A percentile compares a stretch with the other conserved stretches of the same genome.
These are phyloP conservation scores for Scedosporium apiospermum DNA, from an alignment of 2,329 filamentous ascomycete genomes.

Conservation along the genomic window DNA sequence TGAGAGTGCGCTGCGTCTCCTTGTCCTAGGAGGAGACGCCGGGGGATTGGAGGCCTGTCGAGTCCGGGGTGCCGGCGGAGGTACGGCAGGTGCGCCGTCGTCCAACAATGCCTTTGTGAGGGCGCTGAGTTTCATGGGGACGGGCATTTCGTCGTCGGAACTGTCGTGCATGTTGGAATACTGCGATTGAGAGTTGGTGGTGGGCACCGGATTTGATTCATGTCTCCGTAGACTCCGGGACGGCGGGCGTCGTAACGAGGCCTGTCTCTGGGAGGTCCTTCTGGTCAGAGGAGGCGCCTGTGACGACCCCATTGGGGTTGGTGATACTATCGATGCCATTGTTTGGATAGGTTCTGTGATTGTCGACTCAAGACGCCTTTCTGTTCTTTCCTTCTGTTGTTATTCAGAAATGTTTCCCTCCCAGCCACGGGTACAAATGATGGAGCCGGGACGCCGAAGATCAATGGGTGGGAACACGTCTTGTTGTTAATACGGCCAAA, in stretches of 20 bases:
- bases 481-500: neutral
- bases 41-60: conserved; percentile 27
- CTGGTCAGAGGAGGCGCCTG: conserved; percentile 36
- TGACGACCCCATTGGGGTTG: conserved; percentile 41
- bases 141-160: conserved; percentile 87
- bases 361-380: neutral
- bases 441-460: neutral
- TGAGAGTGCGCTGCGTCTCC: conserved; percentile 39
- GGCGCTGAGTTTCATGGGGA: conserved; percentile 88
- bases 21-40: conserved; percentile 35
- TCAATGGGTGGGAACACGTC: neutral
- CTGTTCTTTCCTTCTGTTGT: neutral
- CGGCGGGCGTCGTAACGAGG: conserved; percentile 36
- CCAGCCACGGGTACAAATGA: neutral
- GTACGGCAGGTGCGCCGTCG: conserved; percentile 38
- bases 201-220: conserved; percentile 32
- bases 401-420: neutral
- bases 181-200: conserved; percentile 27
- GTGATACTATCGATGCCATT: conserved; percentile 42
- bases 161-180: conserved; percentile 62
- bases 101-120: conserved; percentile 78
- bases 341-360: conserved; percentile 10
- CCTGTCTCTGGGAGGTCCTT: conserved; percentile 46
- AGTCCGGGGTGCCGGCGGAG: conserved; percentile 21
- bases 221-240: conserved; percentile 35